Evolutionary conservation across 805 yeast genomes (phyloP), one percentile per base, ranked within the genome.

Genomic region (Wickerhamiella occidentalis): DNA sequence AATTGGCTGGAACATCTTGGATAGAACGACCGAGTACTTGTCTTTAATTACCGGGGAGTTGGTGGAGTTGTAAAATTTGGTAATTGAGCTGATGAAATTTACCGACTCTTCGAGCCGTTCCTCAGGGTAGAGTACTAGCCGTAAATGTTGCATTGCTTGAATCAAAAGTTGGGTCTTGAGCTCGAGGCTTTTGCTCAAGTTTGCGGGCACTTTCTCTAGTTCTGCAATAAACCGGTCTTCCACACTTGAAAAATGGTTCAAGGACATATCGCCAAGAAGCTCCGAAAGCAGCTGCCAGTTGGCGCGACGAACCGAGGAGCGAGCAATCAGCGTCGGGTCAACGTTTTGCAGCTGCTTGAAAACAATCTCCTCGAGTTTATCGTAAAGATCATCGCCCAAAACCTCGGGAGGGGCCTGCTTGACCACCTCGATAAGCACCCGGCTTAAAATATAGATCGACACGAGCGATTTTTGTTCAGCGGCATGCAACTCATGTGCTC

Each of bases 251-350:
- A 92, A 87, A 47, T 94, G 73, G 54, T 79, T 79, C 41, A 77
- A 82, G 0, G 95, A 85, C 94, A 94, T 87, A 55, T 79, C 80
- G 1, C 98, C 98, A 37, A 94, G 66, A 6, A 92, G 69, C 53
- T 83, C 84, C 0, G 97, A 94, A 64, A 92, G 80, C 30, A 88
- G 72, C 58, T 84, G 82, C 97, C 97, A 92, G 62, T 92, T 92
- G 0, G 96, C 86, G 6, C 92, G 80, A 51, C 95, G 75, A 2
- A 90, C 85, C 21, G 79, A 68, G 41, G 85, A 80, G 1, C 80
- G 73, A 6, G 84, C 74, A 3, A 81, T 72, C 17, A 77, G 62
- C 33, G 70, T 68, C 0, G 96, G 95, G 59, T 92, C 96, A 1
- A 95, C 85, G 2, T 88, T 79, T 55, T 84, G 78, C 49, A 92